Evolutionary conservation across 805 yeast genomes (phyloP).

Genomic region (Monosporozyma unispora): DNA sequence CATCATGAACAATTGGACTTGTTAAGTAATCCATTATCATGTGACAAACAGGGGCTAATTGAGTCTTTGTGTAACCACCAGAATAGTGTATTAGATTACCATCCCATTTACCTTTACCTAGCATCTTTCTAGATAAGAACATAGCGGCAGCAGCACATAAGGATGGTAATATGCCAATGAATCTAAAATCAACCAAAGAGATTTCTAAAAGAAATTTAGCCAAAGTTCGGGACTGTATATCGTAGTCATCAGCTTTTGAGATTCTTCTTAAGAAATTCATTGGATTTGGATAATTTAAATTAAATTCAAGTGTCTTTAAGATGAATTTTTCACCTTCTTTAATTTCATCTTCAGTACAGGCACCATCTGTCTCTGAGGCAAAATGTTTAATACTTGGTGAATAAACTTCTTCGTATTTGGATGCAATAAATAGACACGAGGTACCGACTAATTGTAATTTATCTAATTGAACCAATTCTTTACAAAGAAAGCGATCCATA

Average conservation of each 20-base stretch:
- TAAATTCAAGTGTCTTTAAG: slow-evolving; percentile 62
- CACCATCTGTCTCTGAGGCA: slow-evolving; percentile 80
- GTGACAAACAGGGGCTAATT: slow-evolving; percentile 62
- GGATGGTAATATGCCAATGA: slow-evolving; percentile 72
- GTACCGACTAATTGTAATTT: slow-evolving; percentile 80
- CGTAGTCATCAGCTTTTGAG: slow-evolving; percentile 90
- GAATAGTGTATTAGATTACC: slow-evolving; percentile 82
- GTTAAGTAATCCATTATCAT: slow-evolving; percentile 68
- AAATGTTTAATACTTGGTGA: slow-evolving; percentile 81
- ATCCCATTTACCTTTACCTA: slow-evolving; percentile 69
- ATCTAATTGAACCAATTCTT: slow-evolving; percentile 68
- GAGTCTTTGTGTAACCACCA: slow-evolving; percentile 75
- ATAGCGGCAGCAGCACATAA: slow-evolving; percentile 84
- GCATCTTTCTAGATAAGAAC: slow-evolving; percentile 72
- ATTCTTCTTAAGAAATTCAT: slow-evolving; percentile 87
- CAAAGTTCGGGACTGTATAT: slow-evolving; percentile 79
- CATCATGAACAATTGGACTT: slow-evolving; percentile 81
- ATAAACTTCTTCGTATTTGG: slow-evolving; percentile 88
- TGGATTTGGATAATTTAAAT: slow-evolving; percentile 82
- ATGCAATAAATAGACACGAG: slow-evolving; percentile 78
- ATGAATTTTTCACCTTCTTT: slow-evolving; percentile 79
- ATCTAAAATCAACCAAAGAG: slow-evolving; percentile 66
- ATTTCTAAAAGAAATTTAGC: slow-evolving; percentile 83
- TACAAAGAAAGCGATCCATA: slow-evolving; percentile 79
- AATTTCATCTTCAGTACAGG: slow-evolving; percentile 73